phyloP scores from a whole-genome alignment of 257 asterid species.

The Sherardia arvensis region DNA sequence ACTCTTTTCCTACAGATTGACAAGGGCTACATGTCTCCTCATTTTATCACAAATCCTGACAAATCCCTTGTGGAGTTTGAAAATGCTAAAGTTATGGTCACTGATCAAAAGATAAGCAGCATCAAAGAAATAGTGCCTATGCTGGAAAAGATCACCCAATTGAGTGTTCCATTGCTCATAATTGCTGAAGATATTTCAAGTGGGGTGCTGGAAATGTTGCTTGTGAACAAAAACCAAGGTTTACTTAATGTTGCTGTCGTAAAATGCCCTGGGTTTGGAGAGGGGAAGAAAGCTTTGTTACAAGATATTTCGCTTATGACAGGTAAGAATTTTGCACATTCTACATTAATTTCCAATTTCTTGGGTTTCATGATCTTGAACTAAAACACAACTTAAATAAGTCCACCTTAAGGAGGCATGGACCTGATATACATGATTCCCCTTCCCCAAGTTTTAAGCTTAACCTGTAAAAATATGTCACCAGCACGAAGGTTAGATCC shows the following conservation, averaged over 20 bases:
- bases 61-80: conserved; percentile 76
- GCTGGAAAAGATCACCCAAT: conserved; percentile 85
- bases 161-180: conserved; percentile 83
- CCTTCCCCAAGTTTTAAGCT: neutral
- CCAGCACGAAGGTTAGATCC: neutral
- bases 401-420: neutral
- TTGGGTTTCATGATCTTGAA: neutral
- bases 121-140: conserved; percentile 68
- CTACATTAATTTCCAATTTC: neutral
- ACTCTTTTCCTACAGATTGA: conserved; percentile 88
- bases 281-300: conserved; percentile 72
- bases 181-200: conserved; percentile 79
- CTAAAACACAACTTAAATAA: neutral
- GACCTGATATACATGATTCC: neutral
- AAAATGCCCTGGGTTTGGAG: conserved; percentile 78
- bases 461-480: neutral
- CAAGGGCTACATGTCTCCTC: conserved; percentile 93
- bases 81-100: conserved; percentile 77
- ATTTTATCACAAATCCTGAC: conserved; percentile 63
- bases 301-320: conserved; percentile 97
- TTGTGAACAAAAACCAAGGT: conserved; percentile 70
- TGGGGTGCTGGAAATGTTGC: conserved; percentile 71
- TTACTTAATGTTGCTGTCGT: conserved; percentile 70
- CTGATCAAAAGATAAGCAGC: conserved; percentile 66
- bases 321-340: conserved; percentile 33